phyloP scores from a whole-genome alignment of 2,329 filamentous ascomycete genomes.

The Cordyceps militaris region DNA sequence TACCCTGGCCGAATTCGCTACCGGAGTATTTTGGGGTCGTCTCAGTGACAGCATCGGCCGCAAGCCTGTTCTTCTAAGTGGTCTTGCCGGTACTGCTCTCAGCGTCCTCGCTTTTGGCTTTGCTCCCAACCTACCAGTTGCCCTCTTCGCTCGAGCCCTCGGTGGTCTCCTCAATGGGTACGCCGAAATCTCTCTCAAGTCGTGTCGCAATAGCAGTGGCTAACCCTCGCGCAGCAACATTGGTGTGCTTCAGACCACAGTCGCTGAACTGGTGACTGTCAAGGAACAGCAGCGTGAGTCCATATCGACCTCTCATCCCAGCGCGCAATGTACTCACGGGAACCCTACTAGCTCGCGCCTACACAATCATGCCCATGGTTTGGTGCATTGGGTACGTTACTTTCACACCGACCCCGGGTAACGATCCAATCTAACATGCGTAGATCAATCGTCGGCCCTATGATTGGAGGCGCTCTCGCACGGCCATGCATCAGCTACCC shows the following conservation, averaged over 20 bases:
- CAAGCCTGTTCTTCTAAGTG: constrained; percentile 84
- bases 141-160: constrained; percentile 78
- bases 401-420: not conserved
- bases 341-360: constrained; percentile 68
- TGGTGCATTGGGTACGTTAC: constrained; percentile 80
- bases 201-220: not conserved
- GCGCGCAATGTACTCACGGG: constrained; percentile 19
- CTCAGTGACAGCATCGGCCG: constrained; percentile 87
- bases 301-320: not conserved
- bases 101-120: constrained; percentile 94
- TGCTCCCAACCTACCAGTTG: constrained; percentile 70
- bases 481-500: constrained; percentile 81
- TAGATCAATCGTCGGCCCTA: constrained; percentile 85
- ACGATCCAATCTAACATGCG: constrained; percentile 22
- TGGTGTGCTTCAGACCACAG: constrained; percentile 88
- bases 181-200: constrained; percentile 23
- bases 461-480: constrained; percentile 83
- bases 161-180: constrained; percentile 91
- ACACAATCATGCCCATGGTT: constrained; percentile 95
- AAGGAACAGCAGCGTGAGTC: constrained; percentile 84
- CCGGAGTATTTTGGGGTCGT: constrained; percentile 86
- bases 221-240: constrained; percentile 60
- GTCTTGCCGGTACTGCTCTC: constrained; percentile 82
- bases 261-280: constrained; percentile 85
- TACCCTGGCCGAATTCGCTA: constrained; percentile 90